These are phyloP conservation scores for Sphenostylis stenocarpa DNA, from an alignment of 306 rosid genomes.

Conservation along the genomic window DNA sequence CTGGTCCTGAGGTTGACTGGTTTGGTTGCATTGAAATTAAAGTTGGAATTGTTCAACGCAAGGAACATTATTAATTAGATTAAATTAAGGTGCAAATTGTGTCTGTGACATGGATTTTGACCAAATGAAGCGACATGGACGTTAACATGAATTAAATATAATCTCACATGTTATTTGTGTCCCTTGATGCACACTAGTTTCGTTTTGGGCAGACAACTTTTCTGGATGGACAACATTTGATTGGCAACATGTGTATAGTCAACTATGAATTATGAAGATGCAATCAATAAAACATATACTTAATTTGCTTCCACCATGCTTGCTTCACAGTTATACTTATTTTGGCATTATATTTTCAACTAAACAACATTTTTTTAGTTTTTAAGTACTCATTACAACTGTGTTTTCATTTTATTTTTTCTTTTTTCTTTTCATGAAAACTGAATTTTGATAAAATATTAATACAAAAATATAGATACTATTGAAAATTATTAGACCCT, in stretches of 20 bases:
- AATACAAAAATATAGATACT: background rate
- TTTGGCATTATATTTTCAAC: background rate
- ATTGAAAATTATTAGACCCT: no score
- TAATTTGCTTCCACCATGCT: background rate
- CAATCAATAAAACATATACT: background rate
- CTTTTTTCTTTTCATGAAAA: background rate
- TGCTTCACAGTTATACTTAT: background rate
- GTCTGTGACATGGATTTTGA: background rate
- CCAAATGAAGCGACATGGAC: conserved; percentile 27
- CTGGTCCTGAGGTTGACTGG: conserved; percentile 31
- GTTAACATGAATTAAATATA: conserved; percentile 19
- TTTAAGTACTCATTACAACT: background rate
- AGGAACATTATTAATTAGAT: background rate
- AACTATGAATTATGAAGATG: conserved; percentile 17
- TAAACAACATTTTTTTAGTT: background rate
- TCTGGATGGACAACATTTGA: conserved; percentile 21
- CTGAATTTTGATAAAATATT: background rate
- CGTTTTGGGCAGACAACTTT: conserved; percentile 33
- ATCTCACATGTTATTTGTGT: conserved; percentile 23
- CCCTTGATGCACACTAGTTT: conserved; percentile 27
- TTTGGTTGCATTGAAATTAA: conserved; percentile 32
- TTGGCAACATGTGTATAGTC: conserved; percentile 24
- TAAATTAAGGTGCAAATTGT: conserved; percentile 23
- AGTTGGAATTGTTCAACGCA: conserved; percentile 39
- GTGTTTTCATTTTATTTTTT: no score